Percentiles rank a stretch among this genome's conserved stretches.
phyloP scores from a whole-genome alignment of 495 filamentous ascomycete species.

The Talaromyces stipitatus region DNA sequence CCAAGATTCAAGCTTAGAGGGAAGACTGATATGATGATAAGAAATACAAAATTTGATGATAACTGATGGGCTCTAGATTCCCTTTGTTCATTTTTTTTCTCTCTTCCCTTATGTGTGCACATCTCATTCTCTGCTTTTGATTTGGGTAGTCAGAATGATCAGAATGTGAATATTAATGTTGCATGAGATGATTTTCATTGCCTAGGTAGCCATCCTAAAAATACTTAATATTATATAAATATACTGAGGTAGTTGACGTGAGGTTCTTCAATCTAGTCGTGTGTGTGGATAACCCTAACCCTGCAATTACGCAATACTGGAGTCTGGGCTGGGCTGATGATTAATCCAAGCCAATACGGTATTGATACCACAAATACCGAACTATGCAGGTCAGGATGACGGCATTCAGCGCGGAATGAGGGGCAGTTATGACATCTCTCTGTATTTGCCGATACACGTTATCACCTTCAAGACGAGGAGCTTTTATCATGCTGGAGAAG shows the following conservation, averaged over 20 bases:
- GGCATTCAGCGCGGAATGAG: neutral
- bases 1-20: conserved; percentile 61
- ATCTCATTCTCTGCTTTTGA: neutral
- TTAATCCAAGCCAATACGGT: neutral
- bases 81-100: neutral
- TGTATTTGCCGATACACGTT: neutral
- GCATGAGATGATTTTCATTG: neutral
- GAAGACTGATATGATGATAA: neutral
- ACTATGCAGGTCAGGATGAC: neutral
- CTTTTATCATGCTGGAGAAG: no score
- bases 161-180: neutral
- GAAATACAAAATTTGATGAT: neutral
- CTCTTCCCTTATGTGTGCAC: neutral
- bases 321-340: neutral
- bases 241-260: no score
- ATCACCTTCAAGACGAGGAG: no score
- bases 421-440: neutral
- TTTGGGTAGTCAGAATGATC: neutral
- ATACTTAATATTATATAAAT: no score
- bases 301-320: neutral
- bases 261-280: no score
- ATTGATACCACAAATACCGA: neutral
- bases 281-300: neutral
- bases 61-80: conserved; percentile 1
- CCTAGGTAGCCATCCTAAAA: no score